A percentile compares a stretch with the other conserved stretches of the same genome.
Evolutionary conservation across 176 grass and related monocot genomes (phyloP).

Genomic region (Dendrocalamus sinicus): DNA sequence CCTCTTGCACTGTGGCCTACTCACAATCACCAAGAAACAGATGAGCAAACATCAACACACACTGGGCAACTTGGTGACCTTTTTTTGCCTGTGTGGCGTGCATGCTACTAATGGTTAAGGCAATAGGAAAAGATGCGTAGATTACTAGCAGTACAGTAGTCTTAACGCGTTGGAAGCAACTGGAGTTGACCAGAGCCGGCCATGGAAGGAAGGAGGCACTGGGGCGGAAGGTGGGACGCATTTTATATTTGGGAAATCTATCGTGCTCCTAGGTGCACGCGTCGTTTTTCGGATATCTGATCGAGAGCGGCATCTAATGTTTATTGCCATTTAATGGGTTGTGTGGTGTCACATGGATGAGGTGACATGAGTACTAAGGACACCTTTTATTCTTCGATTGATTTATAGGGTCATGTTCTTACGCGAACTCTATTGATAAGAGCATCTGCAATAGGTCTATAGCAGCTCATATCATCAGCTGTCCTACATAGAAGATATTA

Average conservation of each 20-base stretch:
- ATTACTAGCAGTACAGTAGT: neutral
- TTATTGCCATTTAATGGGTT: no score
- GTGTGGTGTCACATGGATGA: no score
- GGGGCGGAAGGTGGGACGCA: slow-evolving; percentile 33
- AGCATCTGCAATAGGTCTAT: no score
- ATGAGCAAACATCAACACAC: neutral
- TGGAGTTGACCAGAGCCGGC: slow-evolving; percentile 28
- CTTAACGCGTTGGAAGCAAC: slow-evolving; percentile 13
- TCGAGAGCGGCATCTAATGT: no score
- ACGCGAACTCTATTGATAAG: no score
- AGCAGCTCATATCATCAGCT: no score
- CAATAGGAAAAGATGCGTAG: neutral
- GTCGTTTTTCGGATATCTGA: no score
- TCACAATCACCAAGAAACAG: slow-evolving; percentile 5
- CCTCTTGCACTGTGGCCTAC: neutral
- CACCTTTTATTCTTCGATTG: no score
- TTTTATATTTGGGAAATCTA: neutral
- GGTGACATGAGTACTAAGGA: no score
- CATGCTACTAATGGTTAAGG: neutral
- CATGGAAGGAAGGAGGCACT: neutral
- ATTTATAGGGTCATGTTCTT: no score
- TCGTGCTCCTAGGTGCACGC: no score
- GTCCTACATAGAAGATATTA: no score
- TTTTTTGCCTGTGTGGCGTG: neutral
- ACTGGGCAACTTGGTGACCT: neutral